Percentiles rank a stretch among this genome's conserved stretches.
Evolutionary conservation across 306 rosid genomes (phyloP).

Genomic region (Cucumis cinereus): DNA sequence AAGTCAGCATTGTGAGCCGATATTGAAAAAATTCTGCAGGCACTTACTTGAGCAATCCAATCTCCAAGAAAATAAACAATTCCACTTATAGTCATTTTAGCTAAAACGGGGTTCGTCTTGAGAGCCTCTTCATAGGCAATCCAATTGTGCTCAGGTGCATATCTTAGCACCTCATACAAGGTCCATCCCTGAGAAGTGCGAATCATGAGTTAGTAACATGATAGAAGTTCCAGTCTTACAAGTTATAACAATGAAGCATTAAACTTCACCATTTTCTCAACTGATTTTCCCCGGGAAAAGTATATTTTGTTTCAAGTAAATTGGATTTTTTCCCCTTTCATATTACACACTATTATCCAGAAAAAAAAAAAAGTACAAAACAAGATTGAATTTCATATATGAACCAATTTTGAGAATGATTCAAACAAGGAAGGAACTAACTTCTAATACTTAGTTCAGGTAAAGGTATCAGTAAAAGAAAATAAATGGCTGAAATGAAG

Average conservation of each 20-base stretch:
- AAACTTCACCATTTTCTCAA: not conserved
- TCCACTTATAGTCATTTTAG: constrained; percentile 93
- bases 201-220: not conserved
- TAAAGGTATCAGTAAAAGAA: not conserved
- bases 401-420: not conserved
- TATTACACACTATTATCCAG: not conserved
- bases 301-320: not conserved
- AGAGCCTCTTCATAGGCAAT: constrained; percentile 86
- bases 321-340: not conserved
- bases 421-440: not conserved
- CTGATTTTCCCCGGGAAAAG: not conserved
- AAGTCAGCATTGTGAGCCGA: not conserved
- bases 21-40: not conserved
- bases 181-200: constrained; percentile 74
- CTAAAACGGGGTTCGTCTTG: constrained; percentile 66
- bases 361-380: not conserved
- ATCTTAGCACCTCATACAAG: constrained; percentile 73
- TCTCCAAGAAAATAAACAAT: constrained; percentile 80
- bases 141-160: constrained; percentile 97
- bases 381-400: not conserved
- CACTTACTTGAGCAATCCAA: constrained; percentile 86
- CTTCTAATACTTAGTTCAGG: not conserved
- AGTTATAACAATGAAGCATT: not conserved
- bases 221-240: not conserved
- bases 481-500: not conserved